phyloP scores from a whole-genome alignment of 2,329 filamentous ascomycete species.

The Cladosporium sp. region DNA sequence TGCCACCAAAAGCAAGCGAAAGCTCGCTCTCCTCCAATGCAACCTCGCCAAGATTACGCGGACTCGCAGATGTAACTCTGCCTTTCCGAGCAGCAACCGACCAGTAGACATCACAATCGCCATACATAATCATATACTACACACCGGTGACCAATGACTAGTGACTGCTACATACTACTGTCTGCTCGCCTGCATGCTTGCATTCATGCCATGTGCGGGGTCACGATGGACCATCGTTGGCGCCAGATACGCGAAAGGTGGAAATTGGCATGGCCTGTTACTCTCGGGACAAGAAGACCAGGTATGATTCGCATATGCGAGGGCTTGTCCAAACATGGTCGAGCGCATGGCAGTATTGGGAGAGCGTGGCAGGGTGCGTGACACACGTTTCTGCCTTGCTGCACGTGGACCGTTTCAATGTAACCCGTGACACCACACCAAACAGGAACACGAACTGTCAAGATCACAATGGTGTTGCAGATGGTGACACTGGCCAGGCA shows the following conservation, averaged over 20 bases:
- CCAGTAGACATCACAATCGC: not conserved
- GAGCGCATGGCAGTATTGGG: not conserved
- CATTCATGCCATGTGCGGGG: not conserved
- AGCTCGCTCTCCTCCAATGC: not conserved
- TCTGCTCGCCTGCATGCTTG: not conserved
- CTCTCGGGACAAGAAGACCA: not conserved
- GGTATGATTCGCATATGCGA: not conserved
- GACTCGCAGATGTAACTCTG: constrained; percentile 1
- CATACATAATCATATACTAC: not conserved
- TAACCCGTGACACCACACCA: not conserved
- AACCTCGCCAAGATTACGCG: constrained; percentile 8
- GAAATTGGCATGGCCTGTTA: not conserved
- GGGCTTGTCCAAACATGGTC: not conserved
- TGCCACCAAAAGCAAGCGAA: constrained; percentile 1
- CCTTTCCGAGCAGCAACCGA: not conserved
- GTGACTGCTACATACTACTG: not conserved
- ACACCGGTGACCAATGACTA: not conserved
- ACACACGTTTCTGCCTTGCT: not conserved
- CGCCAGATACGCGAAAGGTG: not conserved
- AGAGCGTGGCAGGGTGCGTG: not conserved
- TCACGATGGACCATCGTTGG: not conserved
- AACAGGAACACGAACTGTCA: not conserved
- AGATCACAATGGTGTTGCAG: not conserved
- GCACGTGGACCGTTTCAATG: not conserved
- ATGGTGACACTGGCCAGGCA: not conserved